These are phyloP conservation scores for Microcyclosporella mali DNA, from an alignment of 2,329 filamentous ascomycete genomes.

Conservation along the genomic window DNA sequence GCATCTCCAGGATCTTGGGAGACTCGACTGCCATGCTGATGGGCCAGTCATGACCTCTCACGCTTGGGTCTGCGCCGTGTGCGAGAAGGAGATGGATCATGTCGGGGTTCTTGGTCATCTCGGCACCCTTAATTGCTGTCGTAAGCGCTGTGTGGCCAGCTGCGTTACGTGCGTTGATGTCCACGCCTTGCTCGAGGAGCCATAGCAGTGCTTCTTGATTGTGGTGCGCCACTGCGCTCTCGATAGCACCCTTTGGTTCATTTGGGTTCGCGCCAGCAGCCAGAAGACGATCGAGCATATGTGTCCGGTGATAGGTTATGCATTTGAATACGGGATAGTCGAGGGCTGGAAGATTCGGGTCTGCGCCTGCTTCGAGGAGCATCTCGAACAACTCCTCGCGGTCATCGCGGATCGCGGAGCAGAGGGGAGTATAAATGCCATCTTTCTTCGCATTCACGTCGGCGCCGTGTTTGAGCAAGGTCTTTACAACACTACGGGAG, in stretches of 20 bases:
- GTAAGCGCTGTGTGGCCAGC: slow-evolving; percentile 57
- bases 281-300: slow-evolving; percentile 55
- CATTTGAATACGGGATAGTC: slow-evolving; percentile 65
- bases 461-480: slow-evolving; percentile 56
- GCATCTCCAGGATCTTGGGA: slow-evolving; percentile 53
- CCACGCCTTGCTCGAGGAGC: slow-evolving; percentile 55
- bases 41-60: slow-evolving; percentile 64
- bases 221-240: slow-evolving; percentile 57
- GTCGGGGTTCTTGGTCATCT: slow-evolving; percentile 53
- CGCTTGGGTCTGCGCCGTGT: slow-evolving; percentile 55
- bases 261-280: slow-evolving; percentile 55
- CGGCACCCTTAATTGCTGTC: slow-evolving; percentile 57
- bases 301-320: slow-evolving; percentile 57
- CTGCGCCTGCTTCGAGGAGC: slow-evolving; percentile 48
- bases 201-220: slow-evolving; percentile 56
- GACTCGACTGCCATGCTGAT: slow-evolving; percentile 61
- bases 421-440: slow-evolving; percentile 61
- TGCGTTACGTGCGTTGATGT: slow-evolving; percentile 53
- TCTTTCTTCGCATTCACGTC: slow-evolving; percentile 59
- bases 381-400: slow-evolving; percentile 56
- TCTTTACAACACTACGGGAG: slow-evolving; percentile 55
- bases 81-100: slow-evolving; percentile 54
- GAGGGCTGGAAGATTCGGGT: slow-evolving; percentile 51
- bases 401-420: slow-evolving; percentile 63
- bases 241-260: slow-evolving; percentile 58